Evolutionary conservation across 2,329 filamentous ascomycete species (phyloP).

Genomic region (Pyrenochaeta sp.): DNA sequence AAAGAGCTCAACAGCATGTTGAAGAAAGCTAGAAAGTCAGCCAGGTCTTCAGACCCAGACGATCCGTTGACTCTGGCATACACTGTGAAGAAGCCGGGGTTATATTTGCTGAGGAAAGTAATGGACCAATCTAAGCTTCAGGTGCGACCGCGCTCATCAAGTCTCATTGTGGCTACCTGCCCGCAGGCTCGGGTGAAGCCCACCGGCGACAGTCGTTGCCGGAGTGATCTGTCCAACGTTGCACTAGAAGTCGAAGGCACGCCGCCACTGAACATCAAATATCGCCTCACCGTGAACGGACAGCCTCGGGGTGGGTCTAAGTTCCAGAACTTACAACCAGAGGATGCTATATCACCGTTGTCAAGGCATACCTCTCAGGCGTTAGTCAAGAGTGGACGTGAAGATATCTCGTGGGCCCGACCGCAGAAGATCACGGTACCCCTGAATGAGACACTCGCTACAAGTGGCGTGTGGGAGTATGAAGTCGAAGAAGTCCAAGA

Average conservation of each 20-base stretch:
- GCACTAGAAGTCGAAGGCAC: conserved; percentile 85
- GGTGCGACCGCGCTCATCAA: conserved; percentile 77
- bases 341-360: conserved; percentile 81
- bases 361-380: conserved; percentile 66
- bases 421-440: conserved; percentile 78
- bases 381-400: conserved; percentile 64
- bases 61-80: conserved; percentile 75
- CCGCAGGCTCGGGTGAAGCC: conserved; percentile 78
- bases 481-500: conserved; percentile 92
- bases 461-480: conserved; percentile 85
- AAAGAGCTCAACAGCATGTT: conserved; percentile 79
- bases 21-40: conserved; percentile 70
- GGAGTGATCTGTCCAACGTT: conserved; percentile 86
- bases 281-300: conserved; percentile 86
- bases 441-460: conserved; percentile 87
- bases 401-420: conserved; percentile 83
- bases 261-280: conserved; percentile 89
- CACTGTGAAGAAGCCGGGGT: conserved; percentile 82
- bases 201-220: conserved; percentile 74
- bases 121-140: conserved; percentile 94
- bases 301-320: conserved; percentile 80
- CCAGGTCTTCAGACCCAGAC: conserved; percentile 58
- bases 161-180: conserved; percentile 86
- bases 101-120: conserved; percentile 85
- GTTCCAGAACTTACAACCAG: conserved; percentile 92